A percentile compares a stretch with the other conserved stretches of the same genome.
These are phyloP conservation scores for Neoscytalidium dimidiatum DNA, from an alignment of 2,329 filamentous ascomycete genomes.

Conservation along the genomic window DNA sequence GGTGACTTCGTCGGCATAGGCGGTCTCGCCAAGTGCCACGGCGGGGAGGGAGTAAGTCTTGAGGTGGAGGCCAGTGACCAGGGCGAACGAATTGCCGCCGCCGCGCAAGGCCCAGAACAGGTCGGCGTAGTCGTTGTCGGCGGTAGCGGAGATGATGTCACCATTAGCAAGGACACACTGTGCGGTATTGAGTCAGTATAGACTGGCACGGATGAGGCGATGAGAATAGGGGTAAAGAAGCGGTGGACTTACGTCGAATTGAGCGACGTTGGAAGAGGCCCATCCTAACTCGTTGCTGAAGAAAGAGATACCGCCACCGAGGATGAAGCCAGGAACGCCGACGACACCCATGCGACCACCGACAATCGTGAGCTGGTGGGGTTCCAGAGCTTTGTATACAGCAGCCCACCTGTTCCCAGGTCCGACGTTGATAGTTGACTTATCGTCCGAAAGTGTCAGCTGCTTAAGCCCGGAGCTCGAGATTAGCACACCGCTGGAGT, in stretches of 20 bases:
- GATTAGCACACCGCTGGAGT: slow-evolving; percentile 18
- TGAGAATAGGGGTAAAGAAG: background rate
- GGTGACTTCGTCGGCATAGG: slow-evolving; percentile 17
- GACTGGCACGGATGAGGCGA: background rate
- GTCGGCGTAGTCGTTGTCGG: slow-evolving; percentile 28
- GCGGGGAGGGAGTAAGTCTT: slow-evolving; percentile 25
- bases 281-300: slow-evolving; percentile 26
- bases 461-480: background rate
- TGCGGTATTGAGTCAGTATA: background rate
- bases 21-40: slow-evolving; percentile 25
- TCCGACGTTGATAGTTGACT: background rate
- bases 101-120: slow-evolving; percentile 36
- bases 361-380: background rate
- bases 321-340: slow-evolving; percentile 31
- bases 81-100: slow-evolving; percentile 29
- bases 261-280: slow-evolving; percentile 20
- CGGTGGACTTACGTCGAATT: background rate
- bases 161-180: slow-evolving; percentile 33
- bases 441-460: background rate
- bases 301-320: slow-evolving; percentile 31
- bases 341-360: slow-evolving; percentile 26
- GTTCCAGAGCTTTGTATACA: background rate
- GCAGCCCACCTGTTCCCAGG: background rate
- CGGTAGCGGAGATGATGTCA: slow-evolving; percentile 26
- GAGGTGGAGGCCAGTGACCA: slow-evolving; percentile 30